phyloP scores from a whole-genome alignment of 2,329 filamentous ascomycete genomes.

The Hypoxylon sp. region DNA sequence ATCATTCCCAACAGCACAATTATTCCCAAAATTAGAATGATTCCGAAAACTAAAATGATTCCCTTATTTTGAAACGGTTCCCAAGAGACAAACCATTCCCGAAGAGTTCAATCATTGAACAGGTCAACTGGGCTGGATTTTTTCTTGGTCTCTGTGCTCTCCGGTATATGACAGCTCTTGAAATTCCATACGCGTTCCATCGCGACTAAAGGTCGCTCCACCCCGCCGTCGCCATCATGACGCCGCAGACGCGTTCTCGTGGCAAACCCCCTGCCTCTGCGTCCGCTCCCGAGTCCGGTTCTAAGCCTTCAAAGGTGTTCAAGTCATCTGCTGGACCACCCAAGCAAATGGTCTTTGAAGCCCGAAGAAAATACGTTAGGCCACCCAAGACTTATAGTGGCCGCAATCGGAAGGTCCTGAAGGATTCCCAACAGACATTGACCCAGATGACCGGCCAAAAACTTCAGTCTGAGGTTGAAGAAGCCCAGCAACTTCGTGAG shows the following conservation, averaged over 20 bases:
- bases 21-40: too few species aligned
- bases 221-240: slow-evolving; percentile 32
- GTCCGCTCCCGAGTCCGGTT: background rate
- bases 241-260: slow-evolving; percentile 37
- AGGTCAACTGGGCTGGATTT: too few species aligned
- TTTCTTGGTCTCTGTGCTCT: too few species aligned
- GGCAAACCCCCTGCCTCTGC: slow-evolving; percentile 31
- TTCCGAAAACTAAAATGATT: too few species aligned
- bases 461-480: slow-evolving; percentile 15
- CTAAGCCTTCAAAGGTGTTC: slow-evolving; percentile 21
- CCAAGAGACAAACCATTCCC: too few species aligned
- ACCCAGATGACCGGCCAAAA: slow-evolving; percentile 45
- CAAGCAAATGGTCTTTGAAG: slow-evolving; percentile 39
- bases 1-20: background rate
- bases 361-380: slow-evolving; percentile 37
- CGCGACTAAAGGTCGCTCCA: background rate
- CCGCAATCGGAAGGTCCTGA: slow-evolving; percentile 24
- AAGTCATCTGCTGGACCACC: slow-evolving; percentile 39
- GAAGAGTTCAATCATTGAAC: background rate
- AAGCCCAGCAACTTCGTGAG: slow-evolving; percentile 21
- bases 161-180: background rate
- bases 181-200: background rate
- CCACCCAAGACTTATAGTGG: slow-evolving; percentile 40
- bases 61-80: too few species aligned
- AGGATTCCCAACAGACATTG: slow-evolving; percentile 39